Evolutionary conservation across 768 basidiomycete species (phyloP), one percentile per base, ranked within the genome.

Genomic region (Scleroderma citrinum): DNA sequence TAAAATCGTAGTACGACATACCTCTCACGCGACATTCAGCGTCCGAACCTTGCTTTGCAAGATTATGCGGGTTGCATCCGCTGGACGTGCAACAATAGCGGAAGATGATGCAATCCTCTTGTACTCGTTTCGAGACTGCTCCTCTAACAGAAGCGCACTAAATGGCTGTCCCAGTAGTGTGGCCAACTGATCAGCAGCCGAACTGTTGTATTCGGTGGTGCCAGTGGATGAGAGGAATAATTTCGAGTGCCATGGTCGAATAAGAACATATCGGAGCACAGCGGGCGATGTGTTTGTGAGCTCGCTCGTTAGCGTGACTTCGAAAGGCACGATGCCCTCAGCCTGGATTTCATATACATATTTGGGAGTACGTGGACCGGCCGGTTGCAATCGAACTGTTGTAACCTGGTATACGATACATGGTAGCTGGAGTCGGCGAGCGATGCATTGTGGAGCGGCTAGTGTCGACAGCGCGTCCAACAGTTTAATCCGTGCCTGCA

Each of bases 361-460:
- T 35, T n/a, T 5, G 5, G 13, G 13, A 13, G n/a, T 13, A 12
- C n/a, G 12, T 4, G 34, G 12, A 35, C 12, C n/a, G 5, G 20
- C 26, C 26, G 4, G 26, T 29, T 29, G 26, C 26, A 29, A 29
- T 8, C 16, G 30, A 11, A 48, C 11, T 8, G 16, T 26, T 4
- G 40, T 48, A 24, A 48, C n/a, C 16, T 23, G 47, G 26, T 40
- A 31, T 26, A 13, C 5, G 21, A 48, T 48, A 38, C 47, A 48
- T 14, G n/a, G n/a, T 5, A 48, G 16, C 19, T 7, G 23, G 3
- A 48, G 26, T 11, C 39, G 17, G 19, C 31, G 35, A 30, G 26
- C 24, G n/a, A 40, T 38, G 26, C 46, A 48, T n/a, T 30, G 29
- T n/a, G 40, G 47, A 14, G 24, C 21, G 29, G 5, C 13, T 13